These are phyloP conservation scores for Fusarium agapanthi DNA, from an alignment of 2,329 filamentous ascomycete species.

Conservation along the genomic window DNA sequence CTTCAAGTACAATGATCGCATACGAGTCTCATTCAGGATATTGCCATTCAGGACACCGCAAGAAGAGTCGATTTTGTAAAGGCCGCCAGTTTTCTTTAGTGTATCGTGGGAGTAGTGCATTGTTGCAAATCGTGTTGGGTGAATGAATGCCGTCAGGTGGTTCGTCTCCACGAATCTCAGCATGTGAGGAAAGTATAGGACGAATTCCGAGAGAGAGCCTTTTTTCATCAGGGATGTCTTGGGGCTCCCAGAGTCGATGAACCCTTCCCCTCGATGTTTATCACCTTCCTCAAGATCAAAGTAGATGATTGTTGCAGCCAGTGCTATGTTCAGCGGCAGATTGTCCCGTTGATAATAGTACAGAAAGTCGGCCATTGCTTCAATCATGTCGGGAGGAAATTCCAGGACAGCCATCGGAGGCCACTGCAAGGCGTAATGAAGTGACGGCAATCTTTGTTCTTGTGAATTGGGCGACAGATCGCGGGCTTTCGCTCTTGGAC, in stretches of 20 bases:
- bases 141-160: neutral
- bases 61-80: no score
- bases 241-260: no score
- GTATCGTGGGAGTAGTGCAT: no score
- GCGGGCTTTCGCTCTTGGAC: neutral
- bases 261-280: no score
- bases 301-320: neutral
- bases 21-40: no score
- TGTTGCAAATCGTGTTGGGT: neutral
- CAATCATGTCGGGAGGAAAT: neutral
- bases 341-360: accelerated
- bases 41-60: no score
- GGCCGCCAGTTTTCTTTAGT: no score
- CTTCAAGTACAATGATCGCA: no score
- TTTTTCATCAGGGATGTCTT: neutral
- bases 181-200: neutral
- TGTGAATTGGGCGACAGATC: neutral
- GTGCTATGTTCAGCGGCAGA: neutral
- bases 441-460: no score
- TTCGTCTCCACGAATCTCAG: neutral
- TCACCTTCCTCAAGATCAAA: neutral
- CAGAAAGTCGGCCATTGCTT: accelerated
- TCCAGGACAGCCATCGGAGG: neutral
- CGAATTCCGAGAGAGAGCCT: neutral
- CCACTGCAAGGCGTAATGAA: neutral